These are phyloP conservation scores for Fusarium acutatum DNA, from an alignment of 2,329 filamentous ascomycete genomes.

Conservation along the genomic window DNA sequence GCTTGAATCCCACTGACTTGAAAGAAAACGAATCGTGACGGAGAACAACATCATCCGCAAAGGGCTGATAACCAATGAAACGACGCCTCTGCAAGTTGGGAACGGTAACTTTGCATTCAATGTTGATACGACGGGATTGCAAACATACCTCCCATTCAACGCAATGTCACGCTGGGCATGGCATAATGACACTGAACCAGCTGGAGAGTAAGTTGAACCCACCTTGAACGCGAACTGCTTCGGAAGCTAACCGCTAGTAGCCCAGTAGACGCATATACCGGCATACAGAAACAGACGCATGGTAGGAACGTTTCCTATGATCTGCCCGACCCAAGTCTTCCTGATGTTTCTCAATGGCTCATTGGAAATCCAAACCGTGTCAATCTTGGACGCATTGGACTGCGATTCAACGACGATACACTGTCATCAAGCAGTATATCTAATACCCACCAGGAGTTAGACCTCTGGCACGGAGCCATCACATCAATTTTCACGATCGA, in stretches of 20 bases:
- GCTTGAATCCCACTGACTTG: background rate
- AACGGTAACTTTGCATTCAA: slow-evolving; percentile 61
- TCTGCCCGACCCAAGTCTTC: slow-evolving; percentile 47
- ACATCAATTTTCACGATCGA: slow-evolving; percentile 49
- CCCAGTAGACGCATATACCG: slow-evolving; percentile 43
- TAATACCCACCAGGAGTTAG: slow-evolving; percentile 41
- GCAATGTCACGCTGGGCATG: slow-evolving; percentile 59
- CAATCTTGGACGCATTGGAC: slow-evolving; percentile 54
- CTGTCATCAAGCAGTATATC: slow-evolving; percentile 43
- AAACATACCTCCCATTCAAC: slow-evolving; percentile 56
- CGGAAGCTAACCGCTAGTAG: background rate
- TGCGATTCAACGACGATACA: slow-evolving; percentile 46
- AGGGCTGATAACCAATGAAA: slow-evolving; percentile 42
- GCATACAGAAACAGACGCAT: slow-evolving; percentile 46
- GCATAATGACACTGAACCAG: slow-evolving; percentile 59
- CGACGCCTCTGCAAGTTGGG: slow-evolving; percentile 61
- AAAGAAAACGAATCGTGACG: slow-evolving; percentile 32
- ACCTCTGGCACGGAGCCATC: slow-evolving; percentile 40
- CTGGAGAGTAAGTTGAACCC: slow-evolving; percentile 29
- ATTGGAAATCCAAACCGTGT: slow-evolving; percentile 58
- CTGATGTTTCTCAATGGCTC: slow-evolving; percentile 58
- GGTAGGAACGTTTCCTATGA: slow-evolving; percentile 51
- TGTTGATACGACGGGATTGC: slow-evolving; percentile 56
- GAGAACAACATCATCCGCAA: slow-evolving; percentile 38
- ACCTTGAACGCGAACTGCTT: fast-evolving